Evolutionary conservation across 495 filamentous ascomycete species (phyloP).

Genomic region (Chaetomium tenue): DNA sequence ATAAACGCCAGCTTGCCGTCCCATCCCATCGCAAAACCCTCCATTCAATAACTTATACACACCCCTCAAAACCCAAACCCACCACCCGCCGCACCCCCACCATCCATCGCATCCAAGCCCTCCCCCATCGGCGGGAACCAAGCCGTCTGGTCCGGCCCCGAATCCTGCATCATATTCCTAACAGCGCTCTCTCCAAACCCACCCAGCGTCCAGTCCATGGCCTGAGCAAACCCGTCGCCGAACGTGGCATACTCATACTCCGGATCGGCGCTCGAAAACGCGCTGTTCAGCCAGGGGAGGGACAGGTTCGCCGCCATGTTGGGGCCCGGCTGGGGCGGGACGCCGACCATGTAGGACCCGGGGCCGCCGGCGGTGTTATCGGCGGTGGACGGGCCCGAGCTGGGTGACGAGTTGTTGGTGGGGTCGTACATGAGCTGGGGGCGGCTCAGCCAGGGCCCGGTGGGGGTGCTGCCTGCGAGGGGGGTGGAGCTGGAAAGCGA

Average conservation of each 20-base stretch:
- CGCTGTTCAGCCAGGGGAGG: conserved; percentile 37
- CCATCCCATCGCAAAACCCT: background rate
- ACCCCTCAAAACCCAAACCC: conserved; percentile 2
- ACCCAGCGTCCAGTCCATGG: conserved; percentile 52
- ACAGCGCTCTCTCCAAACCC: conserved; percentile 33
- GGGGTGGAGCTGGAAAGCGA: background rate
- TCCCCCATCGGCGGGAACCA: conserved; percentile 3
- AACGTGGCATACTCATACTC: conserved; percentile 42
- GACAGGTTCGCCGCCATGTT: conserved; percentile 8
- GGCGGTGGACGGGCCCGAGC: background rate
- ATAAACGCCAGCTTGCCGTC: background rate
- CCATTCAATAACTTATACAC: background rate
- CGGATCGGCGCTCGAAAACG: conserved; percentile 36
- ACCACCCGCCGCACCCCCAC: background rate
- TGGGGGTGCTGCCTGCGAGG: background rate
- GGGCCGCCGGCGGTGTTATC: background rate
- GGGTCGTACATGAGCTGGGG: conserved; percentile 11
- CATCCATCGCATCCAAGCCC: background rate
- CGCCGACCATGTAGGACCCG: background rate
- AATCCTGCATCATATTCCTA: conserved; percentile 16
- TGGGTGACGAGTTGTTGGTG: background rate
- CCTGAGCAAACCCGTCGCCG: conserved; percentile 51
- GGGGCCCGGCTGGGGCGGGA: background rate
- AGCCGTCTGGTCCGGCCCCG: background rate
- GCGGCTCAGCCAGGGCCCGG: conserved; percentile 10